Evolutionary conservation across 2,329 filamentous ascomycete species (phyloP).

Genomic region (Xylariaceae sp.): DNA sequence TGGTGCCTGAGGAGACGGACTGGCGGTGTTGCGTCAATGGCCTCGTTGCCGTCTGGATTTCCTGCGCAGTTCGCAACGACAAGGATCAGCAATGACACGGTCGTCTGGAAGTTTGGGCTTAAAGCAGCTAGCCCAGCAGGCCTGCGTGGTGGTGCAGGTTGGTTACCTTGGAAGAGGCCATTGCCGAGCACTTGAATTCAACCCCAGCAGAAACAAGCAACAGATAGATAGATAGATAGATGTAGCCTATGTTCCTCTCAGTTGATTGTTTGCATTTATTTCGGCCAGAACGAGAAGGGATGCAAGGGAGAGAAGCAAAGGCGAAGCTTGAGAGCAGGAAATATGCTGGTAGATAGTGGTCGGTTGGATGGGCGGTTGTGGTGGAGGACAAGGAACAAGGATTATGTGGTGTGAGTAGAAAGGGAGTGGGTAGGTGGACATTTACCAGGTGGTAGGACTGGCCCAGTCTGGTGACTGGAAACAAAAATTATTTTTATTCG

Average conservation of each 20-base stretch:
- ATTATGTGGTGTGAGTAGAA: constrained; percentile 16
- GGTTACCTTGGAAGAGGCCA: constrained; percentile 59
- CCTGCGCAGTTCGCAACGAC: constrained; percentile 38
- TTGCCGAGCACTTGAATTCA: constrained; percentile 37
- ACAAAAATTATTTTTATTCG: constrained; percentile 16
- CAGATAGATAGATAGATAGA: too few species aligned
- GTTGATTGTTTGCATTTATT: constrained; percentile 9
- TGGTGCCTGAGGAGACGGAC: constrained; percentile 51
- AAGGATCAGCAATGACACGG: constrained; percentile 34
- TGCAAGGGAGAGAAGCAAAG: constrained; percentile 19
- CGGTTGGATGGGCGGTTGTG: constrained; percentile 21
- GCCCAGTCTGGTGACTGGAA: constrained; percentile 14
- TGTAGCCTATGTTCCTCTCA: constrained; percentile 6
- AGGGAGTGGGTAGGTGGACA: not conserved
- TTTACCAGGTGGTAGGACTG: constrained; percentile 7
- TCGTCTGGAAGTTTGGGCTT: constrained; percentile 27
- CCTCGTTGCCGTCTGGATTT: constrained; percentile 60
- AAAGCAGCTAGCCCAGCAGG: constrained; percentile 17
- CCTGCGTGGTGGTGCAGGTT: constrained; percentile 20
- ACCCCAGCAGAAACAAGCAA: constrained; percentile 23
- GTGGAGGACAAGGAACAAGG: constrained; percentile 22
- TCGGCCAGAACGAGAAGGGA: constrained; percentile 11
- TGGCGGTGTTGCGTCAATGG: constrained; percentile 60
- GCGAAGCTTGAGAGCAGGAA: constrained; percentile 21
- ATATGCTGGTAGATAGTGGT: too few species aligned